These are phyloP conservation scores for Nigrospora osmanthi DNA, from an alignment of 2,329 filamentous ascomycete species.

Conservation along the genomic window DNA sequence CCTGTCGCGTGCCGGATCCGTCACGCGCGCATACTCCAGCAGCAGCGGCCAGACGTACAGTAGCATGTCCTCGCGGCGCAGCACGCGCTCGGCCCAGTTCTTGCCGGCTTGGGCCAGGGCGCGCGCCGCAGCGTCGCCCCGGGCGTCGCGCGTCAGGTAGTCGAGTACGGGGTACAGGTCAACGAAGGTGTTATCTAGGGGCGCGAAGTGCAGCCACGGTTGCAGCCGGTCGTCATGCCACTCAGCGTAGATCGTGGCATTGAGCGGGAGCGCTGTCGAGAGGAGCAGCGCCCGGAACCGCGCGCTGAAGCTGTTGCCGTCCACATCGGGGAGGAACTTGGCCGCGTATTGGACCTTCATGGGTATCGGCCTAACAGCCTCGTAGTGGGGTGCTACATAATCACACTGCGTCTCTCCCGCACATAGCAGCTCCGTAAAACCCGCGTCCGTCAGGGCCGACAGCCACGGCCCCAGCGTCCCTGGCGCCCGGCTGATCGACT, in stretches of 20 bases:
- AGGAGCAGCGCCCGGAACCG: conserved; percentile 57
- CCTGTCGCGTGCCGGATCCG: conserved; percentile 17
- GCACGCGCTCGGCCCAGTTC: conserved; percentile 52
- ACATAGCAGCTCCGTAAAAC: conserved; percentile 35
- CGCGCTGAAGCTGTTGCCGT: conserved; percentile 59
- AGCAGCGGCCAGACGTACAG: conserved; percentile 57
- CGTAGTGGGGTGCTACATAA: conserved; percentile 17
- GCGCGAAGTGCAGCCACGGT: conserved; percentile 67
- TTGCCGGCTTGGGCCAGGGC: conserved; percentile 52
- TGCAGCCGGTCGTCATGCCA: conserved; percentile 66
- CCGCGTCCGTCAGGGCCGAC: conserved; percentile 28
- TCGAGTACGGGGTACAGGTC: conserved; percentile 60
- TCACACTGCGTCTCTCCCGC: conserved; percentile 14
- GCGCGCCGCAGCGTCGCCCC: conserved; percentile 43
- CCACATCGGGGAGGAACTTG: conserved; percentile 64
- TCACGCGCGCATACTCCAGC: conserved; percentile 48
- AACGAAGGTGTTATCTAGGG: conserved; percentile 60
- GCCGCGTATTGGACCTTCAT: conserved; percentile 43
- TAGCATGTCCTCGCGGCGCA: conserved; percentile 58
- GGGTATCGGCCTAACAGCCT: conserved; percentile 18
- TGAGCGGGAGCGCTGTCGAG: conserved; percentile 59
- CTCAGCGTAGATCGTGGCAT: conserved; percentile 64
- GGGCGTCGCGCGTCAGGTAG: conserved; percentile 43
- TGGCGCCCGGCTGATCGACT: conserved; percentile 15
- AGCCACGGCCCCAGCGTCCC: conserved; percentile 33